These are phyloP conservation scores for Echria macrotheca DNA, from an alignment of 495 filamentous ascomycete species.

Conservation along the genomic window DNA sequence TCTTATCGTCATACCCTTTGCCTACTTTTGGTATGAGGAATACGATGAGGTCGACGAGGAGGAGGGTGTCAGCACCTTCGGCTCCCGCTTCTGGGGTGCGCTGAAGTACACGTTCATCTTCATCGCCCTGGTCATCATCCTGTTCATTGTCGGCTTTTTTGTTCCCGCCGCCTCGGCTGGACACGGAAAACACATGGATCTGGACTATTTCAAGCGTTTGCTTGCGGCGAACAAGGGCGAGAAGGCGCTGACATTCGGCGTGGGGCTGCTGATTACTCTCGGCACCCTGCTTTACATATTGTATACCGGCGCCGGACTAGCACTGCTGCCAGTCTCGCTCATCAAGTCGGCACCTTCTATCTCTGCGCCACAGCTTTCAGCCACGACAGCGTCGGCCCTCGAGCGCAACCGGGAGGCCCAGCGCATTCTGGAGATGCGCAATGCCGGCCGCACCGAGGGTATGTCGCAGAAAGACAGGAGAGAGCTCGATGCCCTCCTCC, in stretches of 20 bases:
- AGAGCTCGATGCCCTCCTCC: constrained; percentile 77
- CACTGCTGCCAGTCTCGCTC: constrained; percentile 78
- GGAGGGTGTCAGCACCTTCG: constrained; percentile 64
- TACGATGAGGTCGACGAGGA: constrained; percentile 82
- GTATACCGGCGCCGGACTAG: constrained; percentile 85
- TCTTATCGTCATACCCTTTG: constrained; percentile 84
- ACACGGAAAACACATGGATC: constrained; percentile 59
- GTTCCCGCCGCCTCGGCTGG: constrained; percentile 64
- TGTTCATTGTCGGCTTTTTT: constrained; percentile 92
- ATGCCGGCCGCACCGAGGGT: constrained; percentile 65
- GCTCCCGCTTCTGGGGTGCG: constrained; percentile 68
- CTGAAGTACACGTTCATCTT: constrained; percentile 89
- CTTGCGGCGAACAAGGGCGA: constrained; percentile 85
- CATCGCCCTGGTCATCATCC: constrained; percentile 66
- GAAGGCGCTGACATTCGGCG: constrained; percentile 80
- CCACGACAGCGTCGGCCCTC: constrained; percentile 70
- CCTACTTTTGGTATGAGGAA: constrained; percentile 98
- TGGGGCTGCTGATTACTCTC: constrained; percentile 78
- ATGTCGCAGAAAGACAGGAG: constrained; percentile 79
- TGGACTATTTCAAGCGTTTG: constrained; percentile 87
- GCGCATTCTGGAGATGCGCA: constrained; percentile 81
- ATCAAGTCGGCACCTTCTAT: constrained; percentile 85
- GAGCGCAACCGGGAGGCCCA: constrained; percentile 87
- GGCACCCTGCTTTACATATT: constrained; percentile 79
- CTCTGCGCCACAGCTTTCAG: constrained; percentile 67